Evolutionary conservation across 306 rosid species (phyloP).

Genomic region (Leucaena leucocephala): DNA sequence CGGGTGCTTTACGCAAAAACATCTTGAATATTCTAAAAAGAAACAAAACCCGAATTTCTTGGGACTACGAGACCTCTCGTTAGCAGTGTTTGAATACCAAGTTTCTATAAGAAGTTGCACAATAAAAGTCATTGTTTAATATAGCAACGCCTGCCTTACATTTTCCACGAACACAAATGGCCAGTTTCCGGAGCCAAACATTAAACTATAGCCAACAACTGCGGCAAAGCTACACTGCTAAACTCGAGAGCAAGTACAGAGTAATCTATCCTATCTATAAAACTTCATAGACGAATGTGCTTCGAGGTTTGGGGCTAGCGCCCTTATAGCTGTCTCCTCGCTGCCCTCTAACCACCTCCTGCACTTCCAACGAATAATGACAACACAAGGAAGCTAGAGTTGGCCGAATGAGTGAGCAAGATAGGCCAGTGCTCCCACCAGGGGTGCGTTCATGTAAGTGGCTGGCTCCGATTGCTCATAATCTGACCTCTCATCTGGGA

Average conservation of each 20-base stretch:
- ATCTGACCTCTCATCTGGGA: slow-evolving; percentile 77
- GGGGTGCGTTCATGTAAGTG: slow-evolving; percentile 89
- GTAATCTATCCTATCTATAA: background rate
- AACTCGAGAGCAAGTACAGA: background rate
- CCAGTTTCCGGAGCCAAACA: slow-evolving; percentile 16
- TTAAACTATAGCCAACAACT: background rate
- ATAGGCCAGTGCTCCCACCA: slow-evolving; percentile 72
- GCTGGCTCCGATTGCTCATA: slow-evolving; percentile 88
- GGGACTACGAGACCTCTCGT: background rate
- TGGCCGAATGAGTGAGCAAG: slow-evolving; percentile 74
- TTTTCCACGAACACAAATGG: background rate
- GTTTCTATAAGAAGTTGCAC: slow-evolving; percentile 14
- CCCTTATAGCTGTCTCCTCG: background rate
- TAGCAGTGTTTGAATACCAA: slow-evolving; percentile 19
- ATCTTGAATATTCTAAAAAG: too few species aligned
- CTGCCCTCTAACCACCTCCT: slow-evolving; percentile 36
- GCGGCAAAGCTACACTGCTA: background rate
- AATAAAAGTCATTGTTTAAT: background rate
- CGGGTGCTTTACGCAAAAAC: too few species aligned
- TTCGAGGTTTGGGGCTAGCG: slow-evolving; percentile 38
- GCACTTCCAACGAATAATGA: slow-evolving; percentile 45
- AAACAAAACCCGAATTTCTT: background rate
- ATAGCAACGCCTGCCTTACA: background rate
- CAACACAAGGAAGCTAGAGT: slow-evolving; percentile 31
- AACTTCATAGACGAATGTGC: slow-evolving; percentile 39